Percentiles rank a stretch among this genome's conserved stretches.
These are phyloP conservation scores for Sordariomycetes sp. DNA, from an alignment of 2,329 filamentous ascomycete species.

Conservation along the genomic window DNA sequence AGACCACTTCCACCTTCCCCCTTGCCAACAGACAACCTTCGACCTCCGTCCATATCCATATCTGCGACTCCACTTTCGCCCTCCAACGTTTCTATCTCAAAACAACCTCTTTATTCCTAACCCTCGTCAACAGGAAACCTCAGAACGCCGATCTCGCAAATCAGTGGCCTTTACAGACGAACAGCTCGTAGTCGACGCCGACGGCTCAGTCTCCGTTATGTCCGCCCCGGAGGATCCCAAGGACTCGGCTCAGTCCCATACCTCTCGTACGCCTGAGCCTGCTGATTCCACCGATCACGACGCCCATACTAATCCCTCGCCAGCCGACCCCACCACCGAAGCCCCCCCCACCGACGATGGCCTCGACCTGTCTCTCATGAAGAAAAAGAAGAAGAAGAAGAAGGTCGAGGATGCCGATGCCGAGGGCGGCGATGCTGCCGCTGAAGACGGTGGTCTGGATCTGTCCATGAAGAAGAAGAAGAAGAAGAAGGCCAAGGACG, in stretches of 20 bases:
- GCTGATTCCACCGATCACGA: slow-evolving; percentile 29
- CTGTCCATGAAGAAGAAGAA: slow-evolving; percentile 70
- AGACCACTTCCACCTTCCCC: slow-evolving; percentile 5
- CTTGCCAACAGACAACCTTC: slow-evolving; percentile 4
- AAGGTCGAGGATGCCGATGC: slow-evolving; percentile 35
- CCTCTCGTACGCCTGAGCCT: slow-evolving; percentile 50
- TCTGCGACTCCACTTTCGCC: no score
- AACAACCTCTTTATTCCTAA: background rate
- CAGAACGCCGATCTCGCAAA: slow-evolving; percentile 71
- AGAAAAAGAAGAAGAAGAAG: slow-evolving; percentile 72
- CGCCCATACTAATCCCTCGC: no score
- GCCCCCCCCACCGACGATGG: slow-evolving; percentile 40
- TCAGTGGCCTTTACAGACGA: slow-evolving; percentile 90
- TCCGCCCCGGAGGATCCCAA: slow-evolving; percentile 67
- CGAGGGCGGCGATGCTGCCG: slow-evolving; percentile 29
- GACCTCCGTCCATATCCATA: background rate
- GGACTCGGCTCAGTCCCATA: slow-evolving; percentile 73
- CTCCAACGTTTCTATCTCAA: background rate
- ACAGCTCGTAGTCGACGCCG: slow-evolving; percentile 76
- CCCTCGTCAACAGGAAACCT: background rate
- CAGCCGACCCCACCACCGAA: no score
- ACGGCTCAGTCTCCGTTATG: slow-evolving; percentile 74
- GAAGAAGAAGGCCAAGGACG: slow-evolving; percentile 48
- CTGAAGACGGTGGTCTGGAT: slow-evolving; percentile 41
- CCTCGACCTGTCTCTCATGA: slow-evolving; percentile 56